Evolutionary conservation across 1,139 yeast species (phyloP), one percentile per base, ranked within the genome.

Genomic region (Candida freyschussii): DNA sequence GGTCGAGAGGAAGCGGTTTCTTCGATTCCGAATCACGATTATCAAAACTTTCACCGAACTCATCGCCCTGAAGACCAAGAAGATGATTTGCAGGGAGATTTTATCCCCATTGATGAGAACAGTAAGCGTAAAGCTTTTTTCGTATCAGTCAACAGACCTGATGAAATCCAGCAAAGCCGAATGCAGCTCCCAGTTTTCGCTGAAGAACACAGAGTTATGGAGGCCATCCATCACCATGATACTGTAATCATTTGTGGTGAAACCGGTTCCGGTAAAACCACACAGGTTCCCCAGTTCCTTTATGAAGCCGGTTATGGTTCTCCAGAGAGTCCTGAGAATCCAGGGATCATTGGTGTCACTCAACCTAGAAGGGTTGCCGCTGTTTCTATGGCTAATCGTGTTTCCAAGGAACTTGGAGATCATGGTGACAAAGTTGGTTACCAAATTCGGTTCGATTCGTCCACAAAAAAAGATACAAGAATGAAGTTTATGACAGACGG

Each of bases 311-410:
- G 96, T 2, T 87, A 79, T 56, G 96, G 95, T 11, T 65, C 67
- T 37, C 55, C 65, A 5, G 68, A 68, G 2, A 75, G 86, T 16
- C 50, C 58, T 6, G 78, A 74, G 9, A 76, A 75, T 21, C 91
- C 95, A 0, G 97, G 96, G 1, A 79, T 89, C 83, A 85, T 91
- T 51, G 98, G 96, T 36, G 69, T 93, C 17, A 91, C 99, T 0
- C 98, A 91, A 59, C 98, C 99, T 1, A 75, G 99, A 65, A 75
- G 99, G 62, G 98, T 91, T 37, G 99, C 99, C 5, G 96, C 98
- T 1, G 95, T 93, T 5, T 84, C 97, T 5, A 91, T 93, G 97
- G 91, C 98, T 2, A 71, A 75, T 36, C 80, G 99, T 61, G 96
- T 91, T 5, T 68, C 78, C 0, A 67, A 69, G 26, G 99, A 91